These are phyloP conservation scores for Phytopythium litorale DNA, from an alignment of 352 stramenopile genomes.

Conservation along the genomic window DNA sequence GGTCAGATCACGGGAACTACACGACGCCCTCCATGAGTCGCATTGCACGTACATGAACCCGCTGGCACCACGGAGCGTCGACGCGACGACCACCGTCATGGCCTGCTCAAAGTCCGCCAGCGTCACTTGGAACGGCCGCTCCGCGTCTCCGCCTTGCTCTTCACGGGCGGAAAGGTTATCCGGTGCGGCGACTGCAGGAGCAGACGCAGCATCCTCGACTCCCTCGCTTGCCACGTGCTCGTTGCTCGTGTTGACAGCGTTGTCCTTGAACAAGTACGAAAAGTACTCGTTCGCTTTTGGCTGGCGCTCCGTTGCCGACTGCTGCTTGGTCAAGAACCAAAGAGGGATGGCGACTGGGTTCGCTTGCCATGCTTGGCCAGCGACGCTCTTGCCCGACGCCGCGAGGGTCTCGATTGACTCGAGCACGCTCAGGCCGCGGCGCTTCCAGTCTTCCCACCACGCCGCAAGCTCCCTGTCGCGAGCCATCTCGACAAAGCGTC, in stretches of 20 bases:
- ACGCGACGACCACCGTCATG: conserved; percentile 64
- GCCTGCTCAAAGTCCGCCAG: conserved; percentile 74
- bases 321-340: conserved; percentile 57
- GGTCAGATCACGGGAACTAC: not conserved
- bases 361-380: conserved; percentile 50
- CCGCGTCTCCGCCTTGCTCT: not conserved
- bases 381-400: conserved; percentile 20
- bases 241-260: not conserved
- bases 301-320: conserved; percentile 3
- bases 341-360: conserved; percentile 61
- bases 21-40: not conserved
- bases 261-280: conserved; percentile 31
- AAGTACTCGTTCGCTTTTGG: conserved; percentile 31
- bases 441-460: conserved; percentile 66
- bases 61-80: conserved; percentile 49
- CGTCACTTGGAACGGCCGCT: conserved; percentile 43
- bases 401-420: conserved; percentile 30
- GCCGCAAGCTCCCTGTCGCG: conserved; percentile 39
- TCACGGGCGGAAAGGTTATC: not conserved
- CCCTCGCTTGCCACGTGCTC: not conserved
- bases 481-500: conserved; percentile 55
- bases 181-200: not conserved
- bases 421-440: conserved; percentile 21
- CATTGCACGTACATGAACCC: conserved; percentile 47
- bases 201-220: not conserved